phyloP scores from a whole-genome alignment of 2,329 filamentous ascomycete genomes.

The Chrysoporthe cubensis region DNA sequence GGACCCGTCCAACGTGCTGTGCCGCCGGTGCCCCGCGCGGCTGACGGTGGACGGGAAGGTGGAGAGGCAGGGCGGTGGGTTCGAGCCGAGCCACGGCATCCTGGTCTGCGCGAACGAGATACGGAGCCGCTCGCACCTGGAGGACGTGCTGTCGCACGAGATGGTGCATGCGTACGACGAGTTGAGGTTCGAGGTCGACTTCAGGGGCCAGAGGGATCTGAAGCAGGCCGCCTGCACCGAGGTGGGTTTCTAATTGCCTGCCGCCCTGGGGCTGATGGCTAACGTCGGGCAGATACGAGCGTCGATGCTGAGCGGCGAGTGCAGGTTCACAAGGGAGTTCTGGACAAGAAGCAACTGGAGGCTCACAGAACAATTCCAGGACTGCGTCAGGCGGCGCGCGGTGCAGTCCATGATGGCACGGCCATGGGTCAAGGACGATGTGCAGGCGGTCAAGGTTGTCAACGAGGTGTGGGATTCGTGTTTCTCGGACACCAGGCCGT shows the following conservation, averaged over 20 bases:
- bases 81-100: constrained; percentile 85
- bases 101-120: constrained; percentile 92
- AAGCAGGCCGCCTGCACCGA: constrained; percentile 93
- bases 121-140: constrained; percentile 76
- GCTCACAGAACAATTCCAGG: constrained; percentile 89
- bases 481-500: constrained; percentile 90
- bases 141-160: constrained; percentile 94
- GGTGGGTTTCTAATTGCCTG: constrained; percentile 52
- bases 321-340: constrained; percentile 85
- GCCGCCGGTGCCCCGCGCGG: constrained; percentile 72
- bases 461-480: constrained; percentile 99
- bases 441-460: constrained; percentile 83
- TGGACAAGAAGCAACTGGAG: constrained; percentile 85
- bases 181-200: constrained; percentile 87
- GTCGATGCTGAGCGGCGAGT: constrained; percentile 91
- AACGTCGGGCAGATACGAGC: constrained; percentile 73
- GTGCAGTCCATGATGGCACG: constrained; percentile 78
- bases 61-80: constrained; percentile 75
- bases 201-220: constrained; percentile 70
- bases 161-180: constrained; percentile 98
- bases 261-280: not conserved
- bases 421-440: constrained; percentile 81
- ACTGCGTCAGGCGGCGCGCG: constrained; percentile 84
- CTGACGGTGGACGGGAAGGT: constrained; percentile 62
- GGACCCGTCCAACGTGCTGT: constrained; percentile 75